These are phyloP conservation scores for Nicotiana sylvestris DNA, from an alignment of 257 asterid species.

Conservation along the genomic window DNA sequence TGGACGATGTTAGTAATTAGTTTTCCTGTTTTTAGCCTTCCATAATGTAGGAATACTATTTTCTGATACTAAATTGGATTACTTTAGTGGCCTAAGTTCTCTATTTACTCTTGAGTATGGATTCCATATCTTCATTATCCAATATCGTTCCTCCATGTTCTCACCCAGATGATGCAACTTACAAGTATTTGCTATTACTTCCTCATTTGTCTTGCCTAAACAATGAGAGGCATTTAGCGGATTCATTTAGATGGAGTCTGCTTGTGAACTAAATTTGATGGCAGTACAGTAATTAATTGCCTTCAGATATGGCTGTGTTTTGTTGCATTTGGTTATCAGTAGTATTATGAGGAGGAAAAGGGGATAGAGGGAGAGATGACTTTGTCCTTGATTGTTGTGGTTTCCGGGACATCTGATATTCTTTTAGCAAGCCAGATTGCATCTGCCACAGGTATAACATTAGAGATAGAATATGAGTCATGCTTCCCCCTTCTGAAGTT, in stretches of 20 bases:
- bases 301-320: background rate
- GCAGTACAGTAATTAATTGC: background rate
- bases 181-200: too few relatives aligned
- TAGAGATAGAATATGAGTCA: background rate
- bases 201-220: background rate
- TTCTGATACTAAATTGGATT: background rate
- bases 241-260: background rate
- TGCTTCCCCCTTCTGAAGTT: background rate
- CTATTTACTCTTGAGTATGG: background rate
- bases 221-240: background rate
- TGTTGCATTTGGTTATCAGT: conserved; percentile 2
- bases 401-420: background rate
- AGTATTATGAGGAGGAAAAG: background rate
- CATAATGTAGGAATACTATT: background rate
- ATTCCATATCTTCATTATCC: background rate
- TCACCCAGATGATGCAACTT: background rate
- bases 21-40: background rate
- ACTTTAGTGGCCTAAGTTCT: background rate
- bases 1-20: background rate
- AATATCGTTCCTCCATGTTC: background rate
- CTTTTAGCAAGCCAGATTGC: background rate
- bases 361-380: background rate
- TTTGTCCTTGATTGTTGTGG: background rate
- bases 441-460: background rate
- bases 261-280: background rate